Percentiles rank a stretch among this genome's conserved stretches.
phyloP scores from a whole-genome alignment of 495 filamentous ascomycete species.

The Annulohypoxylon stygium region DNA sequence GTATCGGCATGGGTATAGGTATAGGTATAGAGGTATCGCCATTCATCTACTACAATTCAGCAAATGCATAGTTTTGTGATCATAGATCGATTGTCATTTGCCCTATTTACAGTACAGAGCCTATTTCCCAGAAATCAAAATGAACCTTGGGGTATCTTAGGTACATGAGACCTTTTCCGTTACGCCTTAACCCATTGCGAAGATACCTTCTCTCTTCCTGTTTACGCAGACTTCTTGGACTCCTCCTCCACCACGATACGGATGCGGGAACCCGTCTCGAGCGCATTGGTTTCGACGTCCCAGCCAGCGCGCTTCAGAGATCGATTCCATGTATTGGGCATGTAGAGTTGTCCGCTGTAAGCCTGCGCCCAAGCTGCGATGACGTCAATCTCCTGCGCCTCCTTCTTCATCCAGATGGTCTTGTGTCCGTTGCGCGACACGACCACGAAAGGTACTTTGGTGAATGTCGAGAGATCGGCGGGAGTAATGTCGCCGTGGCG shows the following conservation, averaged over 20 bases:
- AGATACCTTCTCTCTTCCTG: neutral
- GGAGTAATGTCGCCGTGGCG: constrained; percentile 27
- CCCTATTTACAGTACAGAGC: neutral
- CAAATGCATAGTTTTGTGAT: constrained; percentile 4
- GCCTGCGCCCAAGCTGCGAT: constrained; percentile 83
- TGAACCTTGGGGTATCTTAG: constrained; percentile 25
- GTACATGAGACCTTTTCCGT: neutral
- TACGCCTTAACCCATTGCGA: neutral
- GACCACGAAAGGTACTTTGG: constrained; percentile 50
- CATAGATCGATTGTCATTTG: neutral
- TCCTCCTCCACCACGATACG: constrained; percentile 35
- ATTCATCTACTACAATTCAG: constrained; percentile 25
- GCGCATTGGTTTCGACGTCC: constrained; percentile 58
- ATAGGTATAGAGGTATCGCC: constrained; percentile 31
- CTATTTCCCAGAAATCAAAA: constrained; percentile 11
- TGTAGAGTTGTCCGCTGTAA: constrained; percentile 57
- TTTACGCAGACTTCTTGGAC: neutral
- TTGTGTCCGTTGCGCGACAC: constrained; percentile 53
- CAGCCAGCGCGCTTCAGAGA: constrained; percentile 56
- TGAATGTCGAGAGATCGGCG: constrained; percentile 16
- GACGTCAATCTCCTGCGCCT: constrained; percentile 58
- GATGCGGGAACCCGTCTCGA: constrained; percentile 56
- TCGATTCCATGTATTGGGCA: constrained; percentile 54
- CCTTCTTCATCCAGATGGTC: constrained; percentile 68
- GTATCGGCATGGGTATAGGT: constrained; percentile 12